Evolutionary conservation across 2,329 filamentous ascomycete genomes (phyloP).

Genomic region (Verruconis gallopava): DNA sequence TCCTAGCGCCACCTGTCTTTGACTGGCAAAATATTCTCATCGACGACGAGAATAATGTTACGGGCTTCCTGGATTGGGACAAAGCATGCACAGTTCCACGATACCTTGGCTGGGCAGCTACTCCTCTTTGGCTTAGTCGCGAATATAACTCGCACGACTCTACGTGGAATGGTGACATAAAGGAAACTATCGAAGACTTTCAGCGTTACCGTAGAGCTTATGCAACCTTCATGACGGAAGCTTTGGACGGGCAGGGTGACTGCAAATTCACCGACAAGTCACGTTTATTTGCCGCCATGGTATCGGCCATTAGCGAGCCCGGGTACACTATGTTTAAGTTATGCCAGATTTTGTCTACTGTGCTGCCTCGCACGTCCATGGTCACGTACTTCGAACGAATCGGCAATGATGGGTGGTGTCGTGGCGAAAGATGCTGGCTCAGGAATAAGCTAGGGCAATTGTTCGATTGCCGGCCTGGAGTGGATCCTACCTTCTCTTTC

Average conservation of each 20-base stretch:
- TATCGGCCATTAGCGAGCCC: neutral
- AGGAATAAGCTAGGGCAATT: constrained; percentile 1
- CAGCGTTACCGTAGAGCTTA: constrained; percentile 4
- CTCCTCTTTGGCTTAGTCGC: constrained; percentile 2
- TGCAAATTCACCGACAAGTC: constrained; percentile 1
- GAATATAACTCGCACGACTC: no score
- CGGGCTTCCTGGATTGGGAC: constrained; percentile 13
- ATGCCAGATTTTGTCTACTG: neutral
- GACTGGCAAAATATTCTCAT: neutral
- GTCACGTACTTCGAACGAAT: neutral
- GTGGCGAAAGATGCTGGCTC: neutral
- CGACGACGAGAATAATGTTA: constrained; percentile 9
- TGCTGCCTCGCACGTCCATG: neutral
- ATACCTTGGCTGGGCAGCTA: neutral
- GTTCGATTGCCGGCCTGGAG: neutral
- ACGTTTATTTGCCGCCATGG: neutral
- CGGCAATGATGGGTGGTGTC: no score
- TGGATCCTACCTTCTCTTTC: neutral
- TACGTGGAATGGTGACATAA: no score
- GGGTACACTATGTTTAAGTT: neutral
- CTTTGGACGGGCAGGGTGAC: neutral
- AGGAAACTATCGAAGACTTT: no score
- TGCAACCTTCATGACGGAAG: constrained; percentile 1
- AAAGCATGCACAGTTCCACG: neutral
- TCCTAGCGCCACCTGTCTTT: constrained; percentile 4